Evolutionary conservation across 345 rosid genomes (phyloP).

Genomic region (Schrenkiella parvula): DNA sequence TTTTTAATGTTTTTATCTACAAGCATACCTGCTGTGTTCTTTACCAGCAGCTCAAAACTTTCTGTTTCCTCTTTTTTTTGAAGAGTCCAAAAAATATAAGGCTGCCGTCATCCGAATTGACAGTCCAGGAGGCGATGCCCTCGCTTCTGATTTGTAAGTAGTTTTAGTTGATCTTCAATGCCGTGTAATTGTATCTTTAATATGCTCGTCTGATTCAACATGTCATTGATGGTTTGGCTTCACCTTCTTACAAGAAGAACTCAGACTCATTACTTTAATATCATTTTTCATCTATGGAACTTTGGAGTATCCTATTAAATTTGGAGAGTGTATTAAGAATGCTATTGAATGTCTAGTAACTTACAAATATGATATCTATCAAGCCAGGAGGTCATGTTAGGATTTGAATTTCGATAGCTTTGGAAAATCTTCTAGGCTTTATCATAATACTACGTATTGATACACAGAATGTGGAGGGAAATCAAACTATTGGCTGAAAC

Average conservation of each 20-base stretch:
- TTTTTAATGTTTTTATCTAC: background rate
- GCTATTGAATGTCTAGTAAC: background rate
- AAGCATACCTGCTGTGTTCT: background rate
- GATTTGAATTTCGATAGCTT: background rate
- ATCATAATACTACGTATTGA: slow-evolving; percentile 12
- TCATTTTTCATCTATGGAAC: background rate
- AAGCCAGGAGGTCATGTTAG: background rate
- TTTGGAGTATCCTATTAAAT: background rate
- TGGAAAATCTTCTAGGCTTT: background rate
- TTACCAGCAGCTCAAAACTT: background rate
- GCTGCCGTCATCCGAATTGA: slow-evolving; percentile 89
- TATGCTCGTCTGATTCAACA: background rate
- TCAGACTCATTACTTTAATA: background rate
- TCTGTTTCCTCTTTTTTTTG: slow-evolving; percentile 16
- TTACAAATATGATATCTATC: background rate
- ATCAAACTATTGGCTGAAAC: slow-evolving; percentile 73
- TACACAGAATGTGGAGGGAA: slow-evolving; percentile 92
- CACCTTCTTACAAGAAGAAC: slow-evolving; percentile 3
- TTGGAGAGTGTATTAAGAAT: background rate
- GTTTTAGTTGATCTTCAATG: background rate
- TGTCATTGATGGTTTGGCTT: background rate
- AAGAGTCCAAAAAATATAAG: slow-evolving; percentile 74
- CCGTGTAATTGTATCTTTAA: background rate
- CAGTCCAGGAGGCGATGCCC: slow-evolving; percentile 98
- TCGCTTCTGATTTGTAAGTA: slow-evolving; percentile 98